A percentile compares a stretch with the other conserved stretches of the same genome.
Evolutionary conservation across 805 yeast genomes (phyloP).

Genomic region (Teunomyces lycoperdinae): DNA sequence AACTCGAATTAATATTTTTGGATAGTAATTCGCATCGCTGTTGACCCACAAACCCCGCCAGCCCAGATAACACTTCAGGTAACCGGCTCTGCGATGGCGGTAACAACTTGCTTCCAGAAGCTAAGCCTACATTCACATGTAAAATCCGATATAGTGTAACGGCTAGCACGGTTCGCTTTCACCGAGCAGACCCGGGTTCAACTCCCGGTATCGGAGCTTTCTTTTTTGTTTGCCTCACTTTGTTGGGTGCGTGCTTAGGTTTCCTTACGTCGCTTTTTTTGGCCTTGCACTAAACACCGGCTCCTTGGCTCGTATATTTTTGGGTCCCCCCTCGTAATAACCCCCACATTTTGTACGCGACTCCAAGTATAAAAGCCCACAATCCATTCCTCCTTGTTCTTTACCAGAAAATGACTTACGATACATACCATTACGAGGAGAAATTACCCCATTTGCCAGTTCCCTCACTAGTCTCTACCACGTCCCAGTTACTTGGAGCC

Average conservation of each 20-base stretch:
- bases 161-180: slow-evolving; percentile 76
- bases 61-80: background rate
- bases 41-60: background rate
- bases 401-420: slow-evolving; percentile 5
- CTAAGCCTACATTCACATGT: no score
- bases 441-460: slow-evolving; percentile 59
- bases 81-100: no score
- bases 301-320: background rate
- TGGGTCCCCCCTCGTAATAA: background rate
- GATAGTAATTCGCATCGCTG: background rate
- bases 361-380: background rate
- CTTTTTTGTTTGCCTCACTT: background rate
- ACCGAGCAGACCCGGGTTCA: slow-evolving; percentile 86
- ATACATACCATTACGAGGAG: slow-evolving; percentile 41
- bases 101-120: no score
- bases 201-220: slow-evolving; percentile 76
- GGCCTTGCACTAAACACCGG: background rate
- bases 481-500: slow-evolving; percentile 52
- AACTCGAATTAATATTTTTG: no score
- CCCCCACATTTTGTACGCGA: slow-evolving; percentile 5
- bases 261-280: no score
- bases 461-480: slow-evolving; percentile 51
- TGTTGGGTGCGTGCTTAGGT: background rate
- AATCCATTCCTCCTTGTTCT: background rate
- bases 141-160: slow-evolving; percentile 14